Evolutionary conservation across 1,284 basidiomycete genomes (phyloP), one percentile per base, ranked within the genome.

Genomic region (Ceratobasidium sp.): DNA sequence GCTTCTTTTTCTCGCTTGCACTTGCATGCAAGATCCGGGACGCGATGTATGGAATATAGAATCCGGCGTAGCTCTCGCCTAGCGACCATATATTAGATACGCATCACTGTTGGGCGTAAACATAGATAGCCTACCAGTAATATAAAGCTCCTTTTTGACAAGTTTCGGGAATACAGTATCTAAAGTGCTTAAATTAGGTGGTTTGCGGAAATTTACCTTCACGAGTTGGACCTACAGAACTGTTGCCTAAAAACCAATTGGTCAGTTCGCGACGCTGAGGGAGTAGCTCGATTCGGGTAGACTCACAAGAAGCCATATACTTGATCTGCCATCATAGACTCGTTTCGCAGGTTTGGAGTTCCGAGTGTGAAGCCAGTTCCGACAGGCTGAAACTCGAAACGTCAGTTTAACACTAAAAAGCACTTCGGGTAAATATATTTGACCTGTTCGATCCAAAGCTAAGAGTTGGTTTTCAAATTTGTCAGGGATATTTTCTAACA

Each of bases 41-140:
- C 13, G 84, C 83, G 40, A 86, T 86, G 80, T 86, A 86, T 1
- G 85, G 85, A 20, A 87, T 83, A 80, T 87, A 87, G 71, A 78
- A 75, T 12, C 77, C 64, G 7, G 64, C 42, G 46, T 49, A 67
- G 42, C 64, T 67, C n/a, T 67, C 64, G 64, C 44, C 64, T 67
- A 49, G 12, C 49, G 64, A 6, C 12, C 2, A 13, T 3, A 20
- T 9, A 18, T 44, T 12, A 28, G 13, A 20, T 23, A 7, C 7
- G 28, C 23, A 55, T 2, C 10, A 51, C 33, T 33, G 4, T 33
- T 44, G 23, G 23, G 20, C 26, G 15, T 85, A 85, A 75, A 33
- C 4, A 86, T 18, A 7, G 46, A 2, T 33, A 80, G 82, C 80
- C 83, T 82, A 28, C 84, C 84, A 2, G 84, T 80, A 42, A 84